These are phyloP conservation scores for Maudiozyma saulgeensis DNA, from an alignment of 805 yeast species.

Conservation along the genomic window DNA sequence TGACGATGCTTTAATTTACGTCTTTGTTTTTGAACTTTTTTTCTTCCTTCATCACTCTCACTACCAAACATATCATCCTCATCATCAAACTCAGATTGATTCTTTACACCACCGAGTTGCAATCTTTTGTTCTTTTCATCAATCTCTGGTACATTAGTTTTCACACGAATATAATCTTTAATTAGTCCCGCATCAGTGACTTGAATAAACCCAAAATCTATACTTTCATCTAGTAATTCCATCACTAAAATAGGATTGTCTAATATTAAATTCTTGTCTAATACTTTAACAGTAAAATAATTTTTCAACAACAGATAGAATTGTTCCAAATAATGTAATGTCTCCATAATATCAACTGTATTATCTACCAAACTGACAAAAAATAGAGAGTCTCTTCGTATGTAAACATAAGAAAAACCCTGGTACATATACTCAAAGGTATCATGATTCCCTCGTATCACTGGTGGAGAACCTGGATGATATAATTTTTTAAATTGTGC, in stretches of 20 bases:
- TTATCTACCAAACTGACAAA: slow-evolving; percentile 17
- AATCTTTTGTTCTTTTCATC: slow-evolving; percentile 5
- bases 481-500: slow-evolving; percentile 14
- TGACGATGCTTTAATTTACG: slow-evolving; percentile 1
- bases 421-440: neutral
- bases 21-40: neutral
- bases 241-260: slow-evolving; percentile 69
- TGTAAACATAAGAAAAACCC: slow-evolving; percentile 10
- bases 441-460: slow-evolving; percentile 2
- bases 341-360: slow-evolving; percentile 11
- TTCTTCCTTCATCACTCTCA: slow-evolving; percentile 6
- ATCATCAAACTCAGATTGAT: neutral
- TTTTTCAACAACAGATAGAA: slow-evolving; percentile 19
- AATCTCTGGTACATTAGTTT: slow-evolving; percentile 31
- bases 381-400: slow-evolving; percentile 20
- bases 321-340: slow-evolving; percentile 20
- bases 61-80: slow-evolving; percentile 4
- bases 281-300: slow-evolving; percentile 18
- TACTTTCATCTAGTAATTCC: slow-evolving; percentile 81
- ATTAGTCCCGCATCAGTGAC: slow-evolving; percentile 70
- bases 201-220: slow-evolving; percentile 84
- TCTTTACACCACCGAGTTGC: neutral
- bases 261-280: slow-evolving; percentile 50
- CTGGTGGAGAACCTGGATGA: slow-evolving; percentile 12
- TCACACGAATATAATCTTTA: slow-evolving; percentile 65